Base-by-base conservation (phyloP, 768 basidiomycete genomes). In the Boletellus ananiceps region DNA sequence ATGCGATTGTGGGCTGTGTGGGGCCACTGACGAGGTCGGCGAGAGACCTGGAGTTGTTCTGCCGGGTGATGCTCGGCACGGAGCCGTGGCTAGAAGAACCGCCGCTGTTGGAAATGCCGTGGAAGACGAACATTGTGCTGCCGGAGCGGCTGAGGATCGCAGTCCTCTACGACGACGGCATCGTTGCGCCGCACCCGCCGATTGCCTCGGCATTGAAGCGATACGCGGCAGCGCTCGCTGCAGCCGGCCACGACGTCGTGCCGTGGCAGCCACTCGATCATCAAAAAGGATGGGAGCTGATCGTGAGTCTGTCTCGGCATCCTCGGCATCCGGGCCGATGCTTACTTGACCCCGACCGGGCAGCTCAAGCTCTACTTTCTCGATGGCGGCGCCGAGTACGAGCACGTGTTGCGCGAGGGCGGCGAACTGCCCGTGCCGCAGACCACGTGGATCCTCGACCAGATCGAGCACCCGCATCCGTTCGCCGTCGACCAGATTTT, bases 221-320 rank as follows among this genome's bases (percentile, higher is more conserved):
- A 41, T 67, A 68, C 44, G 73, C 70, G 51, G 57, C 67, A 14
- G 73, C 69, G 15, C 59, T 80, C 34, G 52, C 67, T 47, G 67
- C 60, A 21, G 75, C 74, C 3, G 78, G 78, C 4, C 79, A 80
- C 56, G 74, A 80, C 43, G 74, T 80, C n/a, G 68, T 80, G 18
- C 57, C 67, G 34, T 80, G 77, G 76, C 46, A 63, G 19, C 73
- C 77, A n/a, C 46, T 74, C 18, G 69, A 71, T 38, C 75, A 78
- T 54, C 61, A 71, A 46, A 51, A 65, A 37, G 71, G 71, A 37
- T 77, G 75, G 76, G 72, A 75, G 43, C 58, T 79, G 31, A 70
- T 79, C 51, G 78, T 78, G 57, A 54, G 58, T 15, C 38, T 5
- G 15, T 18, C 27, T 27, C 27, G 27, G 27, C 27, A 27, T 27